phyloP scores from a whole-genome alignment of 306 rosid genomes.

The Cucurbita pepo region DNA sequence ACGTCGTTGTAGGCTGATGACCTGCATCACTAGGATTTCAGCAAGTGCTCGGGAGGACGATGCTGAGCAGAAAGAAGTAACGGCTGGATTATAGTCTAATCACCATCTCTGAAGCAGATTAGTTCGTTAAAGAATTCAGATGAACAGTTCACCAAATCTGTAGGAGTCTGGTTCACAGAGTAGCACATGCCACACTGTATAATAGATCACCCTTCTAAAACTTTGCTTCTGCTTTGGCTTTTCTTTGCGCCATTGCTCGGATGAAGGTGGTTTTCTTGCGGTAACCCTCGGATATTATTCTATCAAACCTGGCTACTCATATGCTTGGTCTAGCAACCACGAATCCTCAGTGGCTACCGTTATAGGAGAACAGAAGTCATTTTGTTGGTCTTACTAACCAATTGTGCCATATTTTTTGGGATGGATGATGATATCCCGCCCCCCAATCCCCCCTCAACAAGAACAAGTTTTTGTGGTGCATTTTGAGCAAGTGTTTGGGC shows the following conservation, averaged over 20 bases:
- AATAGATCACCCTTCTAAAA: conserved; percentile 19
- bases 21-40: conserved; percentile 7
- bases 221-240: conserved; percentile 19
- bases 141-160: conserved; percentile 12
- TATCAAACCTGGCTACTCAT: conserved; percentile 41
- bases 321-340: neutral
- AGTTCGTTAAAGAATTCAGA: conserved; percentile 8
- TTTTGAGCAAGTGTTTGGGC: neutral
- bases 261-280: conserved; percentile 21
- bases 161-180: conserved; percentile 21
- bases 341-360: neutral
- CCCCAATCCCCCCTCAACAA: neutral
- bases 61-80: conserved; percentile 9
- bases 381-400: conserved; percentile 1
- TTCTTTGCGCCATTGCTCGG: conserved; percentile 26
- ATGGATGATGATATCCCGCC: neutral
- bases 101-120: conserved; percentile 3
- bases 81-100: neutral
- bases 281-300: conserved; percentile 28
- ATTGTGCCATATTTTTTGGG: conserved; percentile 2
- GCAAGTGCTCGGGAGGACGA: conserved; percentile 8
- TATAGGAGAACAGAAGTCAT: neutral
- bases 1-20: conserved; percentile 13
- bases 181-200: conserved; percentile 18
- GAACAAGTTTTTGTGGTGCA: neutral